phyloP scores from a whole-genome alignment of 1,284 basidiomycete species.

The Ustilago curta region DNA sequence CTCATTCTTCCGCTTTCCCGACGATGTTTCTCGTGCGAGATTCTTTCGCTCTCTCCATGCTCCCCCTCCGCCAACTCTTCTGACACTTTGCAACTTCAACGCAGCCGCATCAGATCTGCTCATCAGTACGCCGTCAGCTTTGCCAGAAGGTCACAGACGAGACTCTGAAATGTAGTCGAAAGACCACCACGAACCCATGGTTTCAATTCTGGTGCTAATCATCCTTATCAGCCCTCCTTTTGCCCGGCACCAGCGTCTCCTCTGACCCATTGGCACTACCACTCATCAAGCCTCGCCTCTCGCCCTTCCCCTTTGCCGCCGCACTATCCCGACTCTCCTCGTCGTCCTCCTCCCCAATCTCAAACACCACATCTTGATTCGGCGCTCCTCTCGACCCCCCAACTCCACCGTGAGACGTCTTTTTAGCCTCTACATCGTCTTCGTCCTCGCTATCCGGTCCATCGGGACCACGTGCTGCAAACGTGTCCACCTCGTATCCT shows the following conservation, averaged over 20 bases:
- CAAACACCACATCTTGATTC: constrained; percentile 57
- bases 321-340: constrained; percentile 26
- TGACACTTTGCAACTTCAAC: too few species aligned
- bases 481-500: constrained; percentile 81
- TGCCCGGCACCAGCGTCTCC: constrained; percentile 53
- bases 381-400: constrained; percentile 3
- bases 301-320: constrained; percentile 6
- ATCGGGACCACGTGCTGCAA: constrained; percentile 43
- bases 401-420: constrained; percentile 22
- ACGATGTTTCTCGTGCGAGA: constrained; percentile 21
- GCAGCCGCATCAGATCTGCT: too few species aligned
- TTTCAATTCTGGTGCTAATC: constrained; percentile 14
- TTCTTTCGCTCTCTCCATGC: not conserved
- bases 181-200: too few species aligned
- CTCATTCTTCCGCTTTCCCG: constrained; percentile 5
- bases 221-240: constrained; percentile 35
- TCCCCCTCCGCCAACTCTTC: too few species aligned
- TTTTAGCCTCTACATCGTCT: constrained; percentile 44
- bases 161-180: too few species aligned
- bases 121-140: too few species aligned
- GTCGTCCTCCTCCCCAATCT: constrained; percentile 59
- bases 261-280: constrained; percentile 32
- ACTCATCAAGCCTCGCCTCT: constrained; percentile 48
- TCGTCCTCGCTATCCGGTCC: constrained; percentile 52
- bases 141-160: too few species aligned